A percentile compares a stretch with the other conserved stretches of the same genome.
phyloP scores from a whole-genome alignment of 2,329 filamentous ascomycete species.

The Aschersonia sp. region DNA sequence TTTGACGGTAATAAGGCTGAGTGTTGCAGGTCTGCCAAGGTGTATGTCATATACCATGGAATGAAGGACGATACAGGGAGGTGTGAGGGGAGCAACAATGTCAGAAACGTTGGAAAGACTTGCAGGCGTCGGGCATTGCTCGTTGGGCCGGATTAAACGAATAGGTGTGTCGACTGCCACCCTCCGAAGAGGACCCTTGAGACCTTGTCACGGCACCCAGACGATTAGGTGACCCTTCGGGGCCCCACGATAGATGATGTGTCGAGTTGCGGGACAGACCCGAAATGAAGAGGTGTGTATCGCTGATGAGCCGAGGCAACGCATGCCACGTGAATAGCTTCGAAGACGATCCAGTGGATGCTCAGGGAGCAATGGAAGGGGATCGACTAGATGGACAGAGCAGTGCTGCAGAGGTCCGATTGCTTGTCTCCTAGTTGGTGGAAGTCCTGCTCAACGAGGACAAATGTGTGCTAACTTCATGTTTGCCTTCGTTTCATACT shows the following conservation, averaged over 20 bases:
- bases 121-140: not conserved
- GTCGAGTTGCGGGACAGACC: not conserved
- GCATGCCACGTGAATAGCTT: not conserved
- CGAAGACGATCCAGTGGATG: not conserved
- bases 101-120: not conserved
- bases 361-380: not conserved
- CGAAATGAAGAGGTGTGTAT: not conserved
- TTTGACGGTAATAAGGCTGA: not conserved
- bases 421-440: not conserved
- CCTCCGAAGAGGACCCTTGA: not conserved
- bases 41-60: not conserved
- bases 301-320: not conserved
- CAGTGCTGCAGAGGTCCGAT: not conserved
- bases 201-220: not conserved
- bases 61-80: not conserved
- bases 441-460: not conserved
- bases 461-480: too few relatives aligned
- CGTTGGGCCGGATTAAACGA: not conserved
- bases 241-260: not conserved
- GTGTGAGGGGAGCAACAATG: not conserved
- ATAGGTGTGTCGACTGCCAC: not conserved
- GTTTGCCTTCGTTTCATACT: not conserved
- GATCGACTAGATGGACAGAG: not conserved
- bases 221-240: not conserved
- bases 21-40: not conserved